Conservation (phyloP, 2,329 filamentous ascomycete genomes). For the Colletotrichum eremochloae region DNA sequence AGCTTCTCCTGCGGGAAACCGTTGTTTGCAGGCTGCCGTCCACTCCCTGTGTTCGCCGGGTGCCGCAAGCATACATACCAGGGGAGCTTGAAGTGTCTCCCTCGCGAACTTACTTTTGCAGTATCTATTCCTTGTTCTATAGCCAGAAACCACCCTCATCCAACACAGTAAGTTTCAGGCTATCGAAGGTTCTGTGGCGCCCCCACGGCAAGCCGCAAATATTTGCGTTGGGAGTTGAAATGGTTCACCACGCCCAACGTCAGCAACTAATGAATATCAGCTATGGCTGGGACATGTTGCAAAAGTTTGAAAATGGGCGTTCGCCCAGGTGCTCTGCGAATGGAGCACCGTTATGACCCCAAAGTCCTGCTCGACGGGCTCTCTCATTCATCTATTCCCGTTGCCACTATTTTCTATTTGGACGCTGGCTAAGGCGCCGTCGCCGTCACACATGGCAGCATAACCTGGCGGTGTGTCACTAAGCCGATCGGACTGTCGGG, state of each 20-base stretch:
- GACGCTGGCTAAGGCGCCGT: background rate
- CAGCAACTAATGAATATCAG: background rate
- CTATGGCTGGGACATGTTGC: background rate
- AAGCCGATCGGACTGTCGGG: background rate
- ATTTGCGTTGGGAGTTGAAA: background rate
- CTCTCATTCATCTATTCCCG: background rate
- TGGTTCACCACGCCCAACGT: background rate
- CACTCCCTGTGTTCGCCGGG: background rate
- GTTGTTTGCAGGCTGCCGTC: background rate
- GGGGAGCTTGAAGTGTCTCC: background rate
- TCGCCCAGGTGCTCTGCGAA: background rate
- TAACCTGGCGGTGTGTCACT: background rate
- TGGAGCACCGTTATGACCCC: background rate
- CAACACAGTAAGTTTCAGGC: background rate
- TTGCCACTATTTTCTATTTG: background rate
- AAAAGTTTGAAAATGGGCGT: background rate
- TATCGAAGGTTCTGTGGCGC: background rate
- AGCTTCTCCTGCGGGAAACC: background rate
- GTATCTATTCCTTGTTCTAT: background rate
- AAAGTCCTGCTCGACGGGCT: background rate
- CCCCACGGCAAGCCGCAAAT: background rate
- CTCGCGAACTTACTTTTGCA: constrained; percentile 1
- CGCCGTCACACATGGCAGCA: constrained; percentile 1
- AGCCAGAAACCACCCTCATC: background rate
- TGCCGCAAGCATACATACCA: background rate